A percentile compares a stretch with the other conserved stretches of the same genome.
phyloP scores from a whole-genome alignment of 1,284 basidiomycete species.

The Austroboletus niveus region DNA sequence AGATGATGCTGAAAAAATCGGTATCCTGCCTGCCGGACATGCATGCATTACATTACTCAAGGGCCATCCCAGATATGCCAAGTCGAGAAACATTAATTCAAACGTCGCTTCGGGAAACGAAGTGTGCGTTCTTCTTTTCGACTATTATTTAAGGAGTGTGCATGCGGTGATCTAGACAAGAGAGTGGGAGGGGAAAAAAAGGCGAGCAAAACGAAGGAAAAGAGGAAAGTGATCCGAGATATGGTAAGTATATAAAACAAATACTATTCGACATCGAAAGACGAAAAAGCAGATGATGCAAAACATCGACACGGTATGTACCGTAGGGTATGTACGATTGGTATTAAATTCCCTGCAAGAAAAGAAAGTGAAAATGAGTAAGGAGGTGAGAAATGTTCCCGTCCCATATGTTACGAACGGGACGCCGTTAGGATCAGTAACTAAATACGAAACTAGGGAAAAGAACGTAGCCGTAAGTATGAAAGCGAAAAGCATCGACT shows the following conservation, averaged over 20 bases:
- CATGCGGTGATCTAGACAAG: too few species aligned
- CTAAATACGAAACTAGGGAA: neutral
- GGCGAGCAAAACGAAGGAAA: too few species aligned
- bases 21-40: constrained; percentile 26
- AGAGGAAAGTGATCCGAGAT: too few species aligned
- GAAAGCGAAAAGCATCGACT: constrained; percentile 8
- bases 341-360: neutral
- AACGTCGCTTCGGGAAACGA: too few species aligned
- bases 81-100: constrained; percentile 12
- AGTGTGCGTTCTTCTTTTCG: too few species aligned
- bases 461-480: neutral
- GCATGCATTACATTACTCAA: constrained; percentile 30
- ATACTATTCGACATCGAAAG: too few species aligned
- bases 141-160: too few species aligned
- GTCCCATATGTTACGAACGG: neutral
- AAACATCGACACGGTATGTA: neutral
- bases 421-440: neutral
- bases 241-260: too few species aligned
- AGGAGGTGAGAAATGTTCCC: neutral
- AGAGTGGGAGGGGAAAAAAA: too few species aligned
- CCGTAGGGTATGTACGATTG: neutral
- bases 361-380: neutral
- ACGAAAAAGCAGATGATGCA: neutral
- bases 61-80: constrained; percentile 14
- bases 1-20: constrained; percentile 15